Evolutionary conservation across 2,329 filamentous ascomycete species (phyloP), one percentile per base, ranked within the genome.

Genomic region (Intubia oerlemansii): DNA sequence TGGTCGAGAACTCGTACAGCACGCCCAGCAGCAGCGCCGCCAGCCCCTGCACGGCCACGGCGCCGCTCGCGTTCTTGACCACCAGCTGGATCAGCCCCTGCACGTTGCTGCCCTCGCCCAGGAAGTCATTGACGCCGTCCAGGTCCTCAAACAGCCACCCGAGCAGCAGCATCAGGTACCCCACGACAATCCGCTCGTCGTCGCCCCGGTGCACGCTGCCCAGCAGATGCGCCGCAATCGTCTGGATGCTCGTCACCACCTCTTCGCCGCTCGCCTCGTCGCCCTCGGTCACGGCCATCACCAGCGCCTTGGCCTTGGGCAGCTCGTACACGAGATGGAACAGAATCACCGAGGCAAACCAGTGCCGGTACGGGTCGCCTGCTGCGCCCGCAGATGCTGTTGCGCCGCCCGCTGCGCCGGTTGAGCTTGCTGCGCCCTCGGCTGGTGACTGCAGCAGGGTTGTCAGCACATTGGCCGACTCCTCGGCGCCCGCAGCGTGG

Each of bases 1-100:
- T 92, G 1, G 85, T 93, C 8, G 85, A 95, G 44, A 95, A 98
- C 43, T 98, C 88, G 46, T 95, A 98, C 5, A 88, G 63, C 13
- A 90, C 73, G 8, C 85, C 88, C 2, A 95, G 59, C 1, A 98
- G 54, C 45, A 82, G 70, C 11, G 82, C 76, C 45, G 77, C 81
- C 10, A 98, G 59, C 2, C 88, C 88, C 38, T 80, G 76, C 10
- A 85, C 60, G 18, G 91, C 55, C 13, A 66, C 56, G 34, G 70
- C 71, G 10, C 67, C 67, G 17, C 61, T 51, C 39, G 61, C 53
- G 34, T 72, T 66, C 37, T 72, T 72, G 13, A 60, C 44, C 23
- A 79, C 69, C 17, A 71, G 66, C 41, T 88, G 77, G 10, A 88
- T 68, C 18, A 93, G 57, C 25, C 72, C 77, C 43, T 93, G 77